These are phyloP conservation scores for Kwoniella shivajii DNA, from an alignment of 1,284 basidiomycete species.

Conservation along the genomic window DNA sequence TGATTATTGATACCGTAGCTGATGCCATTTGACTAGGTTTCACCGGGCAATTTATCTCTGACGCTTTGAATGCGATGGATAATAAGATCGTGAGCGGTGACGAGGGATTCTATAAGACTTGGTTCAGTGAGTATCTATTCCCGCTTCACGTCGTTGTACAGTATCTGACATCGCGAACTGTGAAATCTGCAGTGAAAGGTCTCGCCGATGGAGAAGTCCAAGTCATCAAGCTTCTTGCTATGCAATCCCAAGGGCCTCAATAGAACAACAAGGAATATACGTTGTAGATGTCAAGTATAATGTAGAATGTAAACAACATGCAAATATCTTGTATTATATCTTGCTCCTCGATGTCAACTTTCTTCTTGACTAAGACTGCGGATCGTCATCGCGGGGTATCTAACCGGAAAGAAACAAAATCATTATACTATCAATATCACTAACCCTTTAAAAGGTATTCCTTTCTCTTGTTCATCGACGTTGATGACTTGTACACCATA, in stretches of 20 bases:
- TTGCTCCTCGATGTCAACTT: no score
- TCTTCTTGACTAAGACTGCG: no score
- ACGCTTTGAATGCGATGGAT: constrained; percentile 57
- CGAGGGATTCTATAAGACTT: constrained; percentile 57
- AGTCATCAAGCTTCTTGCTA: constrained; percentile 27
- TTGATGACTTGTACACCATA: no score
- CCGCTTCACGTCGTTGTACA: no score
- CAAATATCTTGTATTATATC: neutral
- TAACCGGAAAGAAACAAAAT: no score
- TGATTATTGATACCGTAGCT: neutral
- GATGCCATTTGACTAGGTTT: constrained; percentile 58
- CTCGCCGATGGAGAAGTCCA: constrained; percentile 36
- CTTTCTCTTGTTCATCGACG: no score
- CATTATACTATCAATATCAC: no score
- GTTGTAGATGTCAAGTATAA: neutral
- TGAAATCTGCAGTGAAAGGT: constrained; percentile 21
- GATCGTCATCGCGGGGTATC: no score
- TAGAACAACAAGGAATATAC: neutral
- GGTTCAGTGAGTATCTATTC: constrained; percentile 50
- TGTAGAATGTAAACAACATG: no score
- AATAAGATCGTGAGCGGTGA: constrained; percentile 55
- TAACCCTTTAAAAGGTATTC: no score
- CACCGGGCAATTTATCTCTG: constrained; percentile 63
- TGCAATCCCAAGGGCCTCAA: constrained; percentile 19
- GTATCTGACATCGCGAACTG: neutral